Percentiles rank a stretch among this genome's conserved stretches.
phyloP scores from a whole-genome alignment of 2,329 filamentous ascomycete genomes.

The Nigrospora sphaerica region DNA sequence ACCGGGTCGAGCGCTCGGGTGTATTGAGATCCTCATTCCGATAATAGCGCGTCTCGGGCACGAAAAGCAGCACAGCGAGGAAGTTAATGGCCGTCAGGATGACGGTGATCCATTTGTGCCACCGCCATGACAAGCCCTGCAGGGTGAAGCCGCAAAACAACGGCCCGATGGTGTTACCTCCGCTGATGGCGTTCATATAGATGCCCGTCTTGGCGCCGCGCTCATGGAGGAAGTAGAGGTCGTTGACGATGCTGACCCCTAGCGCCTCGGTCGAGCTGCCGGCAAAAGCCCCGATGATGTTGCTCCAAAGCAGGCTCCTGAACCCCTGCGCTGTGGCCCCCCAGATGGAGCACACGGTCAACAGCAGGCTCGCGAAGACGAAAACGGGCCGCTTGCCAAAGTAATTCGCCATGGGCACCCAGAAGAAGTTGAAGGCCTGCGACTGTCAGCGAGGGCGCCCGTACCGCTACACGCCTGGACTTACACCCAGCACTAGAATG shows the following conservation, averaged over 20 bases:
- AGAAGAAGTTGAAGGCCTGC: slow-evolving; percentile 41
- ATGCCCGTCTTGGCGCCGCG: slow-evolving; percentile 22
- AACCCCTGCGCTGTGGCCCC: slow-evolving; percentile 32
- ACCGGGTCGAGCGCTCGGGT: no score
- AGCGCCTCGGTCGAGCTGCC: slow-evolving; percentile 36
- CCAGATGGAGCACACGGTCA: slow-evolving; percentile 33
- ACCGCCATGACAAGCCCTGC: slow-evolving; percentile 20
- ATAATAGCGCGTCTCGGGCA: slow-evolving; percentile 21
- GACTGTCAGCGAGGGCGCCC: slow-evolving; percentile 9
- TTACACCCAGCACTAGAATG: slow-evolving; percentile 2
- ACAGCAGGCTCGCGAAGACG: slow-evolving; percentile 30
- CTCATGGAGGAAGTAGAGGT: slow-evolving; percentile 25
- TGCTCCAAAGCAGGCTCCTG: slow-evolving; percentile 33
- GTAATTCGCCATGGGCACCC: slow-evolving; percentile 38
- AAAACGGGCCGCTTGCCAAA: slow-evolving; percentile 39
- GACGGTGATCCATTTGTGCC: slow-evolving; percentile 22
- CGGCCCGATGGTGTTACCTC: slow-evolving; percentile 22
- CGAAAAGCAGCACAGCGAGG: slow-evolving; percentile 17
- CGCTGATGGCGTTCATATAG: slow-evolving; percentile 22
- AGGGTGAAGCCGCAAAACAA: slow-evolving; percentile 23
- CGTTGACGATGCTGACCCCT: slow-evolving; percentile 25
- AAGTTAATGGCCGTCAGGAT: slow-evolving; percentile 20
- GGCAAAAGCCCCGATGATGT: slow-evolving; percentile 35
- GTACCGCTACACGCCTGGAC: background rate
- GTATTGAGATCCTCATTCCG: background rate